These are phyloP conservation scores for Metarhizium album DNA, from an alignment of 2,329 filamentous ascomycete species.

Conservation along the genomic window DNA sequence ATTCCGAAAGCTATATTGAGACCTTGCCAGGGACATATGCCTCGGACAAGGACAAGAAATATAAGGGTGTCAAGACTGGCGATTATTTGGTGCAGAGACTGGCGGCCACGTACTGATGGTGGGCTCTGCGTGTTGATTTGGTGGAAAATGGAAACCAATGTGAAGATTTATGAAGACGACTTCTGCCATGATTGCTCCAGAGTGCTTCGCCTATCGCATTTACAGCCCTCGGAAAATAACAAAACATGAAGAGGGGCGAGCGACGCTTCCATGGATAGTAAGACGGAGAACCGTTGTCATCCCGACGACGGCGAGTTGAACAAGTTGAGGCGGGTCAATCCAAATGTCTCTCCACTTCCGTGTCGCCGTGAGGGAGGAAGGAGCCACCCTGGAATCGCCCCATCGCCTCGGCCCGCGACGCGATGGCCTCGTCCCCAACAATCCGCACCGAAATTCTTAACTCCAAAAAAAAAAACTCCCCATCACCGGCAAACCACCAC, in stretches of 20 bases:
- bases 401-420: too few relatives aligned
- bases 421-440: not conserved
- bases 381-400: too few relatives aligned
- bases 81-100: constrained; percentile 73
- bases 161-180: not conserved
- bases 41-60: constrained; percentile 60
- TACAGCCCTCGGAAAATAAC: not conserved
- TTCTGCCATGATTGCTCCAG: not conserved
- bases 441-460: not conserved
- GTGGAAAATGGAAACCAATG: not conserved
- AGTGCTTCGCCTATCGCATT: not conserved
- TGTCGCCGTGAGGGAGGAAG: too few relatives aligned
- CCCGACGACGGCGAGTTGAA: constrained; percentile 41
- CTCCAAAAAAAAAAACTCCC: not conserved
- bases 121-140: not conserved
- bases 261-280: not conserved
- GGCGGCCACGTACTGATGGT: constrained; percentile 54
- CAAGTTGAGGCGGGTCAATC: constrained; percentile 39
- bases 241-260: not conserved
- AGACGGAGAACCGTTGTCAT: not conserved
- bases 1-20: constrained; percentile 65
- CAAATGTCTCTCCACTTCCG: too few relatives aligned
- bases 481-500: constrained; percentile 1
- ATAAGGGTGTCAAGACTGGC: constrained; percentile 64
- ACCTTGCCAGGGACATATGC: constrained; percentile 69